These are phyloP conservation scores for Colletotrichum noveboracense DNA, from an alignment of 2,329 filamentous ascomycete genomes.

Conservation along the genomic window DNA sequence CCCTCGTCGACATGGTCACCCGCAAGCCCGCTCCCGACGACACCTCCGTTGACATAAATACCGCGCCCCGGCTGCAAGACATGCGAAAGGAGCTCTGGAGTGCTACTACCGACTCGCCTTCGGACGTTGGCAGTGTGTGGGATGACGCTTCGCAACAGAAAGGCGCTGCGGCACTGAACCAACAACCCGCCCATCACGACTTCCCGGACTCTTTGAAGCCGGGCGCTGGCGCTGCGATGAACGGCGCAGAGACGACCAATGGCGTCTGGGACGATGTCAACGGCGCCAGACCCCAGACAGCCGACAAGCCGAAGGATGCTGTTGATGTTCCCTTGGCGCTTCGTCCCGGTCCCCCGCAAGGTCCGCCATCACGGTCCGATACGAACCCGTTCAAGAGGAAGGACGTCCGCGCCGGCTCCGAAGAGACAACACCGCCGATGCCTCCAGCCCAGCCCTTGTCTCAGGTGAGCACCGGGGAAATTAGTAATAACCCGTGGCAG, in stretches of 20 bases:
- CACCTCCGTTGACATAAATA: conserved; percentile 27
- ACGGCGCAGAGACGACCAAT: conserved; percentile 29
- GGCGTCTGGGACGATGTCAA: conserved; percentile 35
- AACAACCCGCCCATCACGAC: conserved; percentile 11
- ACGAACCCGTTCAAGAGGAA: conserved; percentile 62
- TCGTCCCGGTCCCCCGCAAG: conserved; percentile 28
- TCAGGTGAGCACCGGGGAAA: conserved; percentile 46
- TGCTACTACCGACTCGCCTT: conserved; percentile 33
- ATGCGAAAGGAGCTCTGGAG: conserved; percentile 36
- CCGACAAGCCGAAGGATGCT: not conserved
- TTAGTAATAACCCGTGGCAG: conserved; percentile 51
- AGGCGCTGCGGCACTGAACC: not conserved
- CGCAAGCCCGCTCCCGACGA: conserved; percentile 42
- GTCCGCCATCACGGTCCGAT: conserved; percentile 31
- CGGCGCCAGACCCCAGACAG: conserved; percentile 11
- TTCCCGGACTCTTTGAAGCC: conserved; percentile 38
- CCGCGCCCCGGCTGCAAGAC: conserved; percentile 28
- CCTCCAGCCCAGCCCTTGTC: conserved; percentile 42
- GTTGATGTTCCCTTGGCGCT: conserved; percentile 35
- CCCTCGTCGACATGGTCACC: conserved; percentile 41
- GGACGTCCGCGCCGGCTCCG: conserved; percentile 34
- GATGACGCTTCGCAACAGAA: conserved; percentile 25
- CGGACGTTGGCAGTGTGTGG: conserved; percentile 27
- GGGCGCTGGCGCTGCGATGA: conserved; percentile 27
- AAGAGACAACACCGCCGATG: conserved; percentile 15